These are phyloP conservation scores for Malassezia japonica DNA, from an alignment of 1,284 basidiomycete genomes.

Conservation along the genomic window DNA sequence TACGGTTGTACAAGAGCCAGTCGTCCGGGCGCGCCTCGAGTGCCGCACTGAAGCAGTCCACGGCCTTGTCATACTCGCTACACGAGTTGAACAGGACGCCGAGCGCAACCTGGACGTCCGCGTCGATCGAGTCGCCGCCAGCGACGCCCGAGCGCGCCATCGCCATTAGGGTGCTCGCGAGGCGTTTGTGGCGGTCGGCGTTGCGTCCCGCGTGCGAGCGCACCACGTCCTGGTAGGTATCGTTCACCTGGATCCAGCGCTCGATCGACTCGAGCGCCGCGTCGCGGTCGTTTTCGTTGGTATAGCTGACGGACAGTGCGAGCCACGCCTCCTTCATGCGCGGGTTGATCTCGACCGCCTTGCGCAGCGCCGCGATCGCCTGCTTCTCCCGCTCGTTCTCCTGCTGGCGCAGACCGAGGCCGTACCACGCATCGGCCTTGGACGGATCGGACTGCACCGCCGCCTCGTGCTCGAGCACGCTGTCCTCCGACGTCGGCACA, in stretches of 20 bases:
- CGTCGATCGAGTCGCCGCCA: constrained; percentile 52
- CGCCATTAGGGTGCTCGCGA: constrained; percentile 40
- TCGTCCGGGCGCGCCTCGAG: constrained; percentile 80
- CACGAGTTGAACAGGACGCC: constrained; percentile 85
- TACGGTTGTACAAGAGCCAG: constrained; percentile 87
- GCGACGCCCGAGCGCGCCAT: constrained; percentile 44
- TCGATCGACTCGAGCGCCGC: constrained; percentile 66
- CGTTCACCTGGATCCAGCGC: constrained; percentile 59
- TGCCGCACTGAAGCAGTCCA: constrained; percentile 87
- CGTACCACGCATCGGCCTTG: constrained; percentile 72
- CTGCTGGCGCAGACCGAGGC: constrained; percentile 91
- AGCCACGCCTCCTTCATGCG: constrained; percentile 63
- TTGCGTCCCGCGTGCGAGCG: constrained; percentile 11
- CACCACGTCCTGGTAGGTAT: constrained; percentile 53
- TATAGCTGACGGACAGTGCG: constrained; percentile 79
- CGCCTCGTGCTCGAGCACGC: constrained; percentile 71
- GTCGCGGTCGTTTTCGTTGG: constrained; percentile 73
- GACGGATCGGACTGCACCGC: constrained; percentile 68
- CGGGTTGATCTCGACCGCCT: constrained; percentile 69
- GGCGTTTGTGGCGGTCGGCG: constrained; percentile 3
- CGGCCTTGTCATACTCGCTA: constrained; percentile 77
- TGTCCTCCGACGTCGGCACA: constrained; percentile 19
- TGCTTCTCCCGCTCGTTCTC: constrained; percentile 91
- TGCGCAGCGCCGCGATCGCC: constrained; percentile 74
- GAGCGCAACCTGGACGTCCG: constrained; percentile 89